Conservation (phyloP, 179 eudicot genomes). For the Pouteria campechiana region DNA sequence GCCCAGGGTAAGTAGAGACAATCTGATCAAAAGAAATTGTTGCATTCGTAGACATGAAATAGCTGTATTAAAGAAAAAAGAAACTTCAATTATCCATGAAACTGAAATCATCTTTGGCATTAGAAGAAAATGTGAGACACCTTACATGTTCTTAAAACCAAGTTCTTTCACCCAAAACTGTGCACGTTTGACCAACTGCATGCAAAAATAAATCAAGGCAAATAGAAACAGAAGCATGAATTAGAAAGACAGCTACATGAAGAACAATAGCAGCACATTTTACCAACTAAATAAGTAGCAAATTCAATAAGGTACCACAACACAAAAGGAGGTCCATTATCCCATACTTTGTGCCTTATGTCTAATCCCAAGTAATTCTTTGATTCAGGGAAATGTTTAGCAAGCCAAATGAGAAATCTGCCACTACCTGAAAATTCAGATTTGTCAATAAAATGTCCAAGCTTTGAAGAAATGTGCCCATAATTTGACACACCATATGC, state of each 20-base stretch:
- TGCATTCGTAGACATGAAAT: constrained; percentile 82
- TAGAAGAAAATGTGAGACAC: neutral
- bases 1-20: constrained; percentile 85
- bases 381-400: constrained; percentile 46
- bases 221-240: too few species aligned
- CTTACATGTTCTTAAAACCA: constrained; percentile 62
- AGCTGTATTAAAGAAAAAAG: constrained; percentile 44
- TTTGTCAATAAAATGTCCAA: too few species aligned
- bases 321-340: constrained; percentile 8
- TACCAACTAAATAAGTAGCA: constrained; percentile 4
- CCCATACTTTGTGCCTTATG: constrained; percentile 72
- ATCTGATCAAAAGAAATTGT: constrained; percentile 70
- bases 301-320: constrained; percentile 1
- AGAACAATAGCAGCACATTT: neutral
- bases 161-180: constrained; percentile 75
- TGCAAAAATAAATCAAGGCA: too few species aligned
- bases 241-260: neutral
- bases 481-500: too few species aligned
- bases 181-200: constrained; percentile 86
- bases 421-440: constrained; percentile 98
- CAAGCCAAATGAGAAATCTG: constrained; percentile 92
- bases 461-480: too few species aligned
- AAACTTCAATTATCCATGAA: neutral
- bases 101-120: neutral
- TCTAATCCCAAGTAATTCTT: constrained; percentile 87